Evolutionary conservation across 2,329 filamentous ascomycete species (phyloP).

Genomic region (Penicillium freii): DNA sequence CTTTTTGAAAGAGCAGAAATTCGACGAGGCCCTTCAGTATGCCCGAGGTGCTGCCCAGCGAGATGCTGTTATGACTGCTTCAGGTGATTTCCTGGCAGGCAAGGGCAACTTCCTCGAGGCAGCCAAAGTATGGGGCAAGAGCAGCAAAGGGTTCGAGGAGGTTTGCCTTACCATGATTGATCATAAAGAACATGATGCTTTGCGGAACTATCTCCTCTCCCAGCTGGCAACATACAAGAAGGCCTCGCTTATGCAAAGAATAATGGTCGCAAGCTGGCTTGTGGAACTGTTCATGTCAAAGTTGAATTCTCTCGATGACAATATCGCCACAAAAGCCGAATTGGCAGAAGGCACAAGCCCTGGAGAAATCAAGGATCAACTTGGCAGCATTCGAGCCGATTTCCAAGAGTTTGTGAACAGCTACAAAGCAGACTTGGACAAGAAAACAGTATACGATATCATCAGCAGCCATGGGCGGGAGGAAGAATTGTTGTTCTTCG

Average conservation of each 20-base stretch:
- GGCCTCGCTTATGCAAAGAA: slow-evolving; percentile 81
- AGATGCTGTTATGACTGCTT: slow-evolving; percentile 87
- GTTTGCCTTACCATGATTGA: slow-evolving; percentile 90
- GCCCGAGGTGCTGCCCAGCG: slow-evolving; percentile 77
- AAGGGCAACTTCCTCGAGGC: slow-evolving; percentile 83
- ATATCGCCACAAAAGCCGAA: slow-evolving; percentile 84
- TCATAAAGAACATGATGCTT: slow-evolving; percentile 80
- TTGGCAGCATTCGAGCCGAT: slow-evolving; percentile 69
- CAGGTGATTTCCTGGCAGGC: slow-evolving; percentile 79
- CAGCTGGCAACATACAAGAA: slow-evolving; percentile 83
- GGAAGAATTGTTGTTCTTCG: slow-evolving; percentile 87
- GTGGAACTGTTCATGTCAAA: slow-evolving; percentile 97
- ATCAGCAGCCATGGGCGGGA: slow-evolving; percentile 94
- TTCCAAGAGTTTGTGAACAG: slow-evolving; percentile 84
- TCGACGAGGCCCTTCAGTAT: slow-evolving; percentile 82
- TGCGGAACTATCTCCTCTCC: slow-evolving; percentile 83
- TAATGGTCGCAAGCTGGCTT: slow-evolving; percentile 94
- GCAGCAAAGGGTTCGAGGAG: slow-evolving; percentile 95
- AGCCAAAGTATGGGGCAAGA: slow-evolving; percentile 86
- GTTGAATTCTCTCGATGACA: slow-evolving; percentile 90
- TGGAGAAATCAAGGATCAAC: slow-evolving; percentile 64
- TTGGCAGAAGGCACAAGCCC: slow-evolving; percentile 69
- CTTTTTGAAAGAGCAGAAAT: slow-evolving; percentile 81
- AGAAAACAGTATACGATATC: slow-evolving; percentile 90
- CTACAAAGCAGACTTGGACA: slow-evolving; percentile 83